Evolutionary conservation across 257 asterid species (phyloP).

Genomic region (Solanum clarkiae): DNA sequence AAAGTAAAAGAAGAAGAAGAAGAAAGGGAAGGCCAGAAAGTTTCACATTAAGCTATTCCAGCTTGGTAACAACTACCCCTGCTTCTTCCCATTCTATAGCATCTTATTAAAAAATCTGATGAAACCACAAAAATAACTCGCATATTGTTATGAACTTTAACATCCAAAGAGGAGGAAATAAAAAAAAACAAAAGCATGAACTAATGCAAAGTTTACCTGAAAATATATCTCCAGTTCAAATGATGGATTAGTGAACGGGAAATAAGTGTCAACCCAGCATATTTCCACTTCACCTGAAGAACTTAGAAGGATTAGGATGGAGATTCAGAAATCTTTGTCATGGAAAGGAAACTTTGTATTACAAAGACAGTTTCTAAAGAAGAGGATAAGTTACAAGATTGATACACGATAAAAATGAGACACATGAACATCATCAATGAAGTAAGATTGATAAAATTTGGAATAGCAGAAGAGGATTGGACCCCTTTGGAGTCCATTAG

Average conservation of each 20-base stretch:
- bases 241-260: constrained; percentile 91
- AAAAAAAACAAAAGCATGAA: neutral
- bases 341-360: neutral
- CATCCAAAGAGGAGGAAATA: neutral
- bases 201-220: constrained; percentile 37
- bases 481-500: neutral
- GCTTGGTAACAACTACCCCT: neutral
- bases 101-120: neutral
- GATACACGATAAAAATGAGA: neutral
- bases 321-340: neutral
- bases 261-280: constrained; percentile 97
- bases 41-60: neutral
- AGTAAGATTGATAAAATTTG: neutral
- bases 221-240: constrained; percentile 90
- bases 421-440: neutral
- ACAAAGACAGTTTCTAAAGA: neutral
- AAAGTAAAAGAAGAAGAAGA: neutral
- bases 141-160: neutral
- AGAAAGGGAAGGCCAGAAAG: neutral
- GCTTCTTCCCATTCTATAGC: neutral
- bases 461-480: neutral
- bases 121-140: neutral
- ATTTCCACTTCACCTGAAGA: constrained; percentile 77
- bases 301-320: constrained; percentile 2
- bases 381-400: neutral